Conservation (phyloP, 2,329 filamentous ascomycete genomes). For the Aspergillus pseudonomiae region DNA sequence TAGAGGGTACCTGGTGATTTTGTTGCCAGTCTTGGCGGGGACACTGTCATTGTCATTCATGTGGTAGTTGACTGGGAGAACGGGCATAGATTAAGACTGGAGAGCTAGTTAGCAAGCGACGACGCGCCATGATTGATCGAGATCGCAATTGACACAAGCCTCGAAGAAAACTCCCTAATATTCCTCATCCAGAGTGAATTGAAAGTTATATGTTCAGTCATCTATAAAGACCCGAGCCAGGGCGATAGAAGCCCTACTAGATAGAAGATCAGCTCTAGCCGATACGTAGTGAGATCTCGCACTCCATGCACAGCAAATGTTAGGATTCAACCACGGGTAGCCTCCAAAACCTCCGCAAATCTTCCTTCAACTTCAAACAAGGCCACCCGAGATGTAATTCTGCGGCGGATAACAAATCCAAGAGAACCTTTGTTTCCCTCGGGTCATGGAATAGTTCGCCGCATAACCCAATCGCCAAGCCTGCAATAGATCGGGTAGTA, state of each 20-base stretch:
- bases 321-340: neutral
- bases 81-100: no score
- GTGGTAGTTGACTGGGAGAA: no score
- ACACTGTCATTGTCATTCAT: no score
- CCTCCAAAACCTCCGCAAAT: slow-evolving; percentile 2
- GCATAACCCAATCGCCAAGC: slow-evolving; percentile 6
- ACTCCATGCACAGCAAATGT: neutral
- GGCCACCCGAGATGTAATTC: slow-evolving; percentile 9
- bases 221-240: no score
- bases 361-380: slow-evolving; percentile 7
- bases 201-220: no score
- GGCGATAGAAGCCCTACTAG: neutral
- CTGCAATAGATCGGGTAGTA: neutral
- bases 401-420: neutral
- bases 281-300: neutral
- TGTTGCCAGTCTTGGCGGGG: no score
- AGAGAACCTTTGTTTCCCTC: neutral
- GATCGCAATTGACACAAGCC: no score
- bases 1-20: no score
- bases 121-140: no score
- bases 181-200: no score
- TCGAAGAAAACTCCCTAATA: no score
- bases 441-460: slow-evolving; percentile 9
- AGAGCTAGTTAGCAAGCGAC: no score
- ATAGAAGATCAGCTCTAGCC: neutral